A percentile compares a stretch with the other conserved stretches of the same genome.
Evolutionary conservation across 352 stramenopile genomes (phyloP).

Genomic region (Saprolegnia parasitica): DNA sequence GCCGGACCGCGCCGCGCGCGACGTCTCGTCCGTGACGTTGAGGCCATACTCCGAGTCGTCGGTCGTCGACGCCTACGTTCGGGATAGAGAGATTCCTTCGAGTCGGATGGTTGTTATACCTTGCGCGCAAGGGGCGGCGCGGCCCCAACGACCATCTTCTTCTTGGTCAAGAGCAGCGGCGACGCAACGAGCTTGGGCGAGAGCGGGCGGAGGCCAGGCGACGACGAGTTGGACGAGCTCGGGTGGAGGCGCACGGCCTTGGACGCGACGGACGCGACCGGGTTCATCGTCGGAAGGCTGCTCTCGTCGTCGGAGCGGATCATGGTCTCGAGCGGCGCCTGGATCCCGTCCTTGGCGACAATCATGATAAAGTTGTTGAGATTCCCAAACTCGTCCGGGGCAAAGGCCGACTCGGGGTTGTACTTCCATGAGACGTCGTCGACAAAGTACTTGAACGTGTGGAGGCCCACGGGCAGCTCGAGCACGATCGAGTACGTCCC

Average conservation of each 20-base stretch:
- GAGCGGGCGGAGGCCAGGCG: constrained; percentile 7
- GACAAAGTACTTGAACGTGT: constrained; percentile 78
- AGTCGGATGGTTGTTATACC: neutral
- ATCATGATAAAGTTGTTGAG: constrained; percentile 85
- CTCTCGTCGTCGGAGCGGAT: constrained; percentile 45
- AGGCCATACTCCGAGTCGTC: constrained; percentile 70
- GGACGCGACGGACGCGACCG: constrained; percentile 52
- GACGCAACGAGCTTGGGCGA: constrained; percentile 23
- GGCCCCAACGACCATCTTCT: constrained; percentile 32
- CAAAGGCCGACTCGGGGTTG: constrained; percentile 76
- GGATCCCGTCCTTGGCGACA: constrained; percentile 36
- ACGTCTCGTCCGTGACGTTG: constrained; percentile 38
- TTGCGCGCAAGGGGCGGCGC: constrained; percentile 28
- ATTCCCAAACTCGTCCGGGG: constrained; percentile 79
- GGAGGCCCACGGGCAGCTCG: constrained; percentile 56
- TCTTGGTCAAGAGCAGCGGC: constrained; percentile 19
- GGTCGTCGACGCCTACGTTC: constrained; percentile 12
- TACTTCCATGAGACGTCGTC: constrained; percentile 73
- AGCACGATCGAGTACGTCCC: constrained; percentile 42
- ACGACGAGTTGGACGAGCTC: constrained; percentile 5
- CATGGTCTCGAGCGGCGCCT: constrained; percentile 63
- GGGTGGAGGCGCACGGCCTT: constrained; percentile 55
- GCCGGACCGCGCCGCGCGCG: constrained; percentile 36
- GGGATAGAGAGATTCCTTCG: too few species aligned
- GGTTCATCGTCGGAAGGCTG: constrained; percentile 68